phyloP scores from a whole-genome alignment of 2,329 filamentous ascomycete genomes.

The Neurospora crassa region DNA sequence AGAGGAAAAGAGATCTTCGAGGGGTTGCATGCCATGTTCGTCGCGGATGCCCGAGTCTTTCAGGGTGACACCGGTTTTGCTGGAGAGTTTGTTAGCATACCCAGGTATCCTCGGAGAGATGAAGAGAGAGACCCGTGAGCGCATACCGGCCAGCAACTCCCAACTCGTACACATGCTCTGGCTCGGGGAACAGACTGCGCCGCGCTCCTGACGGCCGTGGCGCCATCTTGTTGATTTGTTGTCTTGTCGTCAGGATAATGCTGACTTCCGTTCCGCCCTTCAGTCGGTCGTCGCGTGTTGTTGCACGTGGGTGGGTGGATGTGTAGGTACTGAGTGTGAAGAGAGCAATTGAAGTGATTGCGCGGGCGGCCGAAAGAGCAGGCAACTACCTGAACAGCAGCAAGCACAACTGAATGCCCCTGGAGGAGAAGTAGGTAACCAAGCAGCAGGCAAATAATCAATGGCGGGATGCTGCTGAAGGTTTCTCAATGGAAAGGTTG shows the following conservation, averaged over 20 bases:
- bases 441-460: too few relatives aligned
- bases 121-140: neutral
- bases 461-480: too few relatives aligned
- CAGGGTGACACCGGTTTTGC: conserved; percentile 81
- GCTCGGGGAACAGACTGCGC: conserved; percentile 27
- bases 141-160: conserved; percentile 40
- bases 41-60: conserved; percentile 73
- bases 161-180: conserved; percentile 39
- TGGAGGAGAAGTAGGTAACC: too few relatives aligned
- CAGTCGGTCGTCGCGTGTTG: neutral
- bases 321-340: neutral
- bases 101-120: neutral
- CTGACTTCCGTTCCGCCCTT: neutral
- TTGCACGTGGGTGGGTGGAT: neutral
- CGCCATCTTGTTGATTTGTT: conserved; percentile 24
- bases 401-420: too few relatives aligned
- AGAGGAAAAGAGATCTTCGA: conserved; percentile 83
- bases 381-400: too few relatives aligned
- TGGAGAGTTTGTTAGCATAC: conserved; percentile 31
- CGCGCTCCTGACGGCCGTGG: conserved; percentile 26
- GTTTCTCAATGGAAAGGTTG: too few relatives aligned
- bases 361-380: neutral
- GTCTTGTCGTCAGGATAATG: neutral
- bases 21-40: conserved; percentile 82
- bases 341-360: neutral